Evolutionary conservation across 208 protist genomes (phyloP).

Genomic region (Tritrichomonas musculus): DNA sequence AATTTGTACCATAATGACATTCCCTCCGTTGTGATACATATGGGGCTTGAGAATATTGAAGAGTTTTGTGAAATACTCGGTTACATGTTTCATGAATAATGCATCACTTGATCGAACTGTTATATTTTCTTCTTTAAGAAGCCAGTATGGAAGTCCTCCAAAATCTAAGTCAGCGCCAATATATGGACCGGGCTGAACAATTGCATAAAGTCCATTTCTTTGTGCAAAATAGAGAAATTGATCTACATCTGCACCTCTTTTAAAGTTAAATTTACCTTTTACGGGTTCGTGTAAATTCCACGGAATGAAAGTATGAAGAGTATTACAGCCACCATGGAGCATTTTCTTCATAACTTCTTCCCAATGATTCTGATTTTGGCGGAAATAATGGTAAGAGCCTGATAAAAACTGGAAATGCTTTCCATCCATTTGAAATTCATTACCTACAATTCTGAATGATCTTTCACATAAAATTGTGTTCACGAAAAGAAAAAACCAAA

Average conservation of each 20-base stretch:
- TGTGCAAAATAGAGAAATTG: slow-evolving; percentile 43
- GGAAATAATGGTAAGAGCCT: too few relatives aligned
- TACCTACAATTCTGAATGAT: too few relatives aligned
- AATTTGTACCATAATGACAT: neutral
- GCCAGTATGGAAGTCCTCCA: slow-evolving; percentile 50
- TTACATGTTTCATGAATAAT: too few relatives aligned
- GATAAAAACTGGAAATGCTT: too few relatives aligned
- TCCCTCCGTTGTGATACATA: too few relatives aligned
- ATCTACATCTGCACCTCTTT: slow-evolving; percentile 36
- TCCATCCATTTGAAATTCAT: too few relatives aligned
- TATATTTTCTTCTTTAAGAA: slow-evolving; percentile 38
- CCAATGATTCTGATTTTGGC: too few relatives aligned
- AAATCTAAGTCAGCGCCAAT: slow-evolving; percentile 56
- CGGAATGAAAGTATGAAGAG: slow-evolving; percentile 53
- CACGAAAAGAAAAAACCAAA: too few relatives aligned
- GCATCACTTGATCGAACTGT: slow-evolving; percentile 18
- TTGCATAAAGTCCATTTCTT: slow-evolving; percentile 39
- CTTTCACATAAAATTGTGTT: too few relatives aligned
- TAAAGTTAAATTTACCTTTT: slow-evolving; percentile 45
- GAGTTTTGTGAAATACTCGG: too few relatives aligned
- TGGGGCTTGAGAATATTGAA: too few relatives aligned
- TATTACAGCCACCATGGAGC: slow-evolving; percentile 44
- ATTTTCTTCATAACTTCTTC: too few relatives aligned
- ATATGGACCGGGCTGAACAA: slow-evolving; percentile 51
- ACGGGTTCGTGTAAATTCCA: slow-evolving; percentile 56